Conservation (phyloP, 805 yeast species). For the Pichia gijzeniarum region DNA sequence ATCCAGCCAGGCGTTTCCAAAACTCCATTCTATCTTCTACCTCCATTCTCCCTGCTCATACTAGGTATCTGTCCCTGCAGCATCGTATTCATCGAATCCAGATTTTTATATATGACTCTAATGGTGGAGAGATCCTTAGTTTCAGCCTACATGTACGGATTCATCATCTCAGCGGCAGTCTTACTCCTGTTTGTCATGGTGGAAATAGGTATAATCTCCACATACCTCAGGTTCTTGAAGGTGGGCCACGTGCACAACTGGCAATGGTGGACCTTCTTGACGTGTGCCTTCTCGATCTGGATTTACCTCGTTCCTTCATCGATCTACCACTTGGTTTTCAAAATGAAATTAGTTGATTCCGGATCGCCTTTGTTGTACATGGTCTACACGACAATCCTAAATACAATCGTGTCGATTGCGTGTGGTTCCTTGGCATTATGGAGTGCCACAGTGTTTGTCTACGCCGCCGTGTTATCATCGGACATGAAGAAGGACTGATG, state of each 20-base stretch:
- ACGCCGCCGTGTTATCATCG: slow-evolving; percentile 15
- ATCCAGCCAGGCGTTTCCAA: slow-evolving; percentile 15
- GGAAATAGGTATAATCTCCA: slow-evolving; percentile 66
- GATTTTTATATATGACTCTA: slow-evolving; percentile 64
- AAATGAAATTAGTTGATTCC: slow-evolving; percentile 57
- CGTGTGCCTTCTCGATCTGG: slow-evolving; percentile 64
- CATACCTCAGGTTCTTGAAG: slow-evolving; percentile 50
- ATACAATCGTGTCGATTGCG: slow-evolving; percentile 55
- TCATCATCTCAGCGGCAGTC: slow-evolving; percentile 54
- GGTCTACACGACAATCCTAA: slow-evolving; percentile 61
- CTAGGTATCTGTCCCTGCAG: slow-evolving; percentile 77
- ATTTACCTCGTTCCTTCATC: slow-evolving; percentile 65
- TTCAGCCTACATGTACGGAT: slow-evolving; percentile 60
- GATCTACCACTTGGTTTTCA: slow-evolving; percentile 53
- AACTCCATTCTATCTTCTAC: slow-evolving; percentile 30
- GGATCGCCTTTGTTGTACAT: slow-evolving; percentile 64
- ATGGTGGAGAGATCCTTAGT: slow-evolving; percentile 70
- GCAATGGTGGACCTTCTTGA: slow-evolving; percentile 78
- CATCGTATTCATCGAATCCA: slow-evolving; percentile 71
- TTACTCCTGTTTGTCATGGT: slow-evolving; percentile 56
- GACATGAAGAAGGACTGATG: slow-evolving; percentile 15
- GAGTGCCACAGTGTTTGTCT: slow-evolving; percentile 60
- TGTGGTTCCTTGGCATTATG: slow-evolving; percentile 72
- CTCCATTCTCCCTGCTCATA: slow-evolving; percentile 32
- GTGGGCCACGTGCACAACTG: slow-evolving; percentile 50